Conservation (phyloP, 202 grass and related monocot genomes). For the Carex arenaria region DNA sequence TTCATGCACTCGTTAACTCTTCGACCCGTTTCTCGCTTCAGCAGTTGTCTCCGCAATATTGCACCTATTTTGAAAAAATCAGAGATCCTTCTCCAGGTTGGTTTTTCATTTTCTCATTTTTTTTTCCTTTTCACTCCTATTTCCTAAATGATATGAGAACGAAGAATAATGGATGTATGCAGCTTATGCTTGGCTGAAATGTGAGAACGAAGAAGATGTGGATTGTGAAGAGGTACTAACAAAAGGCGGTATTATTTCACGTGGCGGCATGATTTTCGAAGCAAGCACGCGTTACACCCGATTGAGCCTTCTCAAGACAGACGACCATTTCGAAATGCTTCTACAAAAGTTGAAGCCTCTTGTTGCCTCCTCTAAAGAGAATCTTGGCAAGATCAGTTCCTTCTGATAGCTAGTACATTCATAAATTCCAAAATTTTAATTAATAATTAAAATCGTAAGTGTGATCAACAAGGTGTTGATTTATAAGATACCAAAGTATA, state of each 20-base stretch:
- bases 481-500: neutral
- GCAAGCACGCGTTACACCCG: constrained; percentile 36
- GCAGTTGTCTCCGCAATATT: constrained; percentile 38
- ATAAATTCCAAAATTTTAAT: neutral
- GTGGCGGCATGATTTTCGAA: neutral
- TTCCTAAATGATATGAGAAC: neutral
- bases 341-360: constrained; percentile 45
- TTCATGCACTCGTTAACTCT: constrained; percentile 34
- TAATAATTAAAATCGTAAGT: neutral
- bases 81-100: constrained; percentile 68
- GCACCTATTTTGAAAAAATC: constrained; percentile 49
- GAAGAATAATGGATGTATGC: neutral
- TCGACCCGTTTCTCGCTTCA: constrained; percentile 65
- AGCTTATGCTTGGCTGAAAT: constrained; percentile 82
- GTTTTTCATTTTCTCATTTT: neutral
- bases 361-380: constrained; percentile 24
- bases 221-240: constrained; percentile 40
- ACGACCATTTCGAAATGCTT: constrained; percentile 74
- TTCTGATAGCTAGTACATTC: constrained; percentile 14
- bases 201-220: constrained; percentile 54
- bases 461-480: constrained; percentile 13
- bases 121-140: neutral
- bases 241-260: constrained; percentile 49
- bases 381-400: neutral
- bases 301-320: constrained; percentile 53